Evolutionary conservation across 371 early-diverging fungal species (phyloP).

Genomic region (Actinomortierella wolfii): DNA sequence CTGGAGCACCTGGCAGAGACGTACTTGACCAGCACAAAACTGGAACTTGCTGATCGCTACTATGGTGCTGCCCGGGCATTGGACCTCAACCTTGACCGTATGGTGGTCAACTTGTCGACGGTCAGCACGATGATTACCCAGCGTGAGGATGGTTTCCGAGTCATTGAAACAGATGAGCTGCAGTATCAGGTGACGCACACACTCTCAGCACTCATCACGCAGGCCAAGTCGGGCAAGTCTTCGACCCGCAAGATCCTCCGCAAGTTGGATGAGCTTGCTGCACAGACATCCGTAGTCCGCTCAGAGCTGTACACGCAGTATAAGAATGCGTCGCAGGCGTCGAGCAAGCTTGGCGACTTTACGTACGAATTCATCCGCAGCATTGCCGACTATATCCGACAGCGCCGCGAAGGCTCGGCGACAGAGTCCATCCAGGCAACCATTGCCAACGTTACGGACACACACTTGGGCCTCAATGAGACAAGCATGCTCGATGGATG

Average conservation of each 20-base stretch:
- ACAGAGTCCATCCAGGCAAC: constrained; percentile 55
- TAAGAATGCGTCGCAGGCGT: constrained; percentile 53
- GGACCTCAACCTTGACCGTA: constrained; percentile 70
- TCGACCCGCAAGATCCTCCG: constrained; percentile 71
- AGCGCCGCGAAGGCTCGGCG: constrained; percentile 53
- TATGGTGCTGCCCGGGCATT: constrained; percentile 57
- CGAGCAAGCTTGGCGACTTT: constrained; percentile 53
- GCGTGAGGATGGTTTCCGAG: constrained; percentile 27
- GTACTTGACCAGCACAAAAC: constrained; percentile 50
- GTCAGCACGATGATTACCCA: constrained; percentile 23
- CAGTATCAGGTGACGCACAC: constrained; percentile 63
- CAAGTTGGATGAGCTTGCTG: constrained; percentile 65
- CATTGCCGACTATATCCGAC: constrained; percentile 19
- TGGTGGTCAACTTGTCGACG: constrained; percentile 62
- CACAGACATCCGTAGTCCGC: constrained; percentile 57
- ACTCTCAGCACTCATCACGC: constrained; percentile 54
- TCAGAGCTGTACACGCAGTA: constrained; percentile 55
- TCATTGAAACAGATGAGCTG: constrained; percentile 57
- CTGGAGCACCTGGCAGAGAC: constrained; percentile 70
- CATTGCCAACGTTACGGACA: constrained; percentile 55
- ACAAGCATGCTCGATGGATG: constrained; percentile 69
- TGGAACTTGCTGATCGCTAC: constrained; percentile 56
- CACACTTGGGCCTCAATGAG: constrained; percentile 58
- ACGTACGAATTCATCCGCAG: constrained; percentile 24
- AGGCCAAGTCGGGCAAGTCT: constrained; percentile 68